Percentiles rank a stretch among this genome's conserved stretches.
Conservation (phyloP, 75 land plant genomes). For the Pinus taeda region DNA sequence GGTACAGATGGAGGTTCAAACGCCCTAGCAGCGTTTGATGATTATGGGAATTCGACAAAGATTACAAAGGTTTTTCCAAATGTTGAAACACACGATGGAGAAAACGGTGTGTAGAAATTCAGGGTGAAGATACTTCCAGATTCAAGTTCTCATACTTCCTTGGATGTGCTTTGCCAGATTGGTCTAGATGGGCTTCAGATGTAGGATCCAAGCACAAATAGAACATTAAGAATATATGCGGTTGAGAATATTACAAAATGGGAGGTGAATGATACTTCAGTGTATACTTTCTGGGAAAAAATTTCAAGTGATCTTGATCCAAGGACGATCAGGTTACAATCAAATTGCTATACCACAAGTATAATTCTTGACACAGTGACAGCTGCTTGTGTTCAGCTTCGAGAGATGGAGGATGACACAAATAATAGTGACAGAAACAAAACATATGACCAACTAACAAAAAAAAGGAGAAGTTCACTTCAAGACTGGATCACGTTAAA, state of each 20-base stretch:
- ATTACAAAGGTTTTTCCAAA: slow-evolving; percentile 81
- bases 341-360: too few relatives aligned
- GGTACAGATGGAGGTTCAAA: too few relatives aligned
- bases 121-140: slow-evolving; percentile 82
- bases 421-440: slow-evolving; percentile 28
- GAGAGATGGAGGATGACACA: slow-evolving; percentile 83
- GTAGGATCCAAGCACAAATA: too few relatives aligned
- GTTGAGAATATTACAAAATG: slow-evolving; percentile 13
- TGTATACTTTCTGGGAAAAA: too few relatives aligned
- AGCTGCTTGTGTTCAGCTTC: slow-evolving; percentile 34
- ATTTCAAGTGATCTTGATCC: too few relatives aligned
- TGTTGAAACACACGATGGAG: slow-evolving; percentile 50
- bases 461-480: slow-evolving; percentile 67
- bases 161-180: slow-evolving; percentile 82
- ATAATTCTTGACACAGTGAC: too few relatives aligned
- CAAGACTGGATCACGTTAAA: slow-evolving; percentile 74
- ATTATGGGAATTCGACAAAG: slow-evolving; percentile 35
- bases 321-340: too few relatives aligned
- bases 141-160: slow-evolving; percentile 32
- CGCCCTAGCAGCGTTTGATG: not conserved
- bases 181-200: too few relatives aligned
- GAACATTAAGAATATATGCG: too few relatives aligned
- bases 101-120: slow-evolving; percentile 79
- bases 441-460: slow-evolving; percentile 39
- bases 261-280: slow-evolving; percentile 3